Conservation (phyloP, 2,329 filamentous ascomycete genomes). For the Diaporthe longicolla region DNA sequence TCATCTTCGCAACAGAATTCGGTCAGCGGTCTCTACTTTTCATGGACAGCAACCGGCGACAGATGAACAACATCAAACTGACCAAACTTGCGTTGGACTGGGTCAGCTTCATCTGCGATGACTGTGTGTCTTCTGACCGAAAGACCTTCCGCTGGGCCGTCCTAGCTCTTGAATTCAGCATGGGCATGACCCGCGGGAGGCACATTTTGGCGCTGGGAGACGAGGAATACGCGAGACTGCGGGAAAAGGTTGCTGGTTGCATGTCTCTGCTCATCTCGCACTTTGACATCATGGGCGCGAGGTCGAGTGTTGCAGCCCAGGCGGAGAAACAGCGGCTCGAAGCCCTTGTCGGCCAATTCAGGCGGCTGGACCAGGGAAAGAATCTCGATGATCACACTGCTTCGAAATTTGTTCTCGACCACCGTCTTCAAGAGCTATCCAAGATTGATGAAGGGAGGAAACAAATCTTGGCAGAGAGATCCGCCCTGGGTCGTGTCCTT, state of each 20-base stretch:
- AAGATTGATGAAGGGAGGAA: constrained; percentile 84
- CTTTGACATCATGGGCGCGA: constrained; percentile 98
- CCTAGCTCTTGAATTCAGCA: constrained; percentile 93
- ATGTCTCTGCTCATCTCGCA: constrained; percentile 98
- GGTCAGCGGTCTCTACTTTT: constrained; percentile 94
- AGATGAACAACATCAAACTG: constrained; percentile 97
- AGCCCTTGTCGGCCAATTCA: constrained; percentile 80
- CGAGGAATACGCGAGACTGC: constrained; percentile 85
- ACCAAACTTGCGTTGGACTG: constrained; percentile 95
- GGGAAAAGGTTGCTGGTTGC: constrained; percentile 92
- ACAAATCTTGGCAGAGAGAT: constrained; percentile 85
- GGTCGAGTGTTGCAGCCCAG: constrained; percentile 92
- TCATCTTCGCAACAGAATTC: constrained; percentile 98
- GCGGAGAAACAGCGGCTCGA: constrained; percentile 92
- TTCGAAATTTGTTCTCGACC: constrained; percentile 78
- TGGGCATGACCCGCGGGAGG: constrained; percentile 95
- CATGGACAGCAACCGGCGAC: constrained; percentile 94
- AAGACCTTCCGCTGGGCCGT: constrained; percentile 99
- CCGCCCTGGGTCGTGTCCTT: constrained; percentile 89
- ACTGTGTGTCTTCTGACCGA: constrained; percentile 92
- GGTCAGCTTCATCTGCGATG: constrained; percentile 98
- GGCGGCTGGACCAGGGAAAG: constrained; percentile 82
- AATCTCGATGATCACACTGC: constrained; percentile 89
- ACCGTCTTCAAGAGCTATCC: constrained; percentile 80
- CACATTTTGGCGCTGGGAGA: constrained; percentile 94